Percentiles rank a stretch among this genome's conserved stretches.
Conservation (phyloP, 2,329 filamentous ascomycete species). For the Claviceps fusiformis region DNA sequence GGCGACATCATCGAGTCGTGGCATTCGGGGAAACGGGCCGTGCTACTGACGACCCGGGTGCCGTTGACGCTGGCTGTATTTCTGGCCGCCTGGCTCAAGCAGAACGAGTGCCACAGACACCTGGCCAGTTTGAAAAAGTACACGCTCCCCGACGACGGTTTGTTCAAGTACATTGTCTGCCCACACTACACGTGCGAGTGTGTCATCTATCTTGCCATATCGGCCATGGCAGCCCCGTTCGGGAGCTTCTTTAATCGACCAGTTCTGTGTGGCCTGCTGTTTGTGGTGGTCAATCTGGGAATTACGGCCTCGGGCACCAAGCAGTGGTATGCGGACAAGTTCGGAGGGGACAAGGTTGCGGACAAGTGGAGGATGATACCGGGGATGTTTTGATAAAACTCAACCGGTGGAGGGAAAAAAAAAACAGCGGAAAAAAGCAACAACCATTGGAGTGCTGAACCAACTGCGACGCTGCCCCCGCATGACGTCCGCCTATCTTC, state of each 20-base stretch:
- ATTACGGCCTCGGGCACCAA: slow-evolving; percentile 68
- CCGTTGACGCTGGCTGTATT: slow-evolving; percentile 47
- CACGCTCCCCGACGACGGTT: slow-evolving; percentile 58
- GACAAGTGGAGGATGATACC: slow-evolving; percentile 67
- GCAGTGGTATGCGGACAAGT: slow-evolving; percentile 65
- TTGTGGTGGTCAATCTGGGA: slow-evolving; percentile 68
- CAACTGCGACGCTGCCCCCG: background rate
- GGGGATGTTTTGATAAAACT: slow-evolving; percentile 36
- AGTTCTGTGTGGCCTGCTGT: slow-evolving; percentile 53
- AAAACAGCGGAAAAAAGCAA: background rate
- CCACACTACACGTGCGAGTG: slow-evolving; percentile 91
- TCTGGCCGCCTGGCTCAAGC: slow-evolving; percentile 53
- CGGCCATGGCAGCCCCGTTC: slow-evolving; percentile 57
- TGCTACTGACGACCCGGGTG: slow-evolving; percentile 13
- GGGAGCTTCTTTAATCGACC: slow-evolving; percentile 58
- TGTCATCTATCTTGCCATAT: slow-evolving; percentile 66
- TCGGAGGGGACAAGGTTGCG: slow-evolving; percentile 51
- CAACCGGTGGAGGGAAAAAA: background rate
- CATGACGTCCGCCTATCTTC: slow-evolving; percentile 11
- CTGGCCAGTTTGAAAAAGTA: slow-evolving; percentile 67
- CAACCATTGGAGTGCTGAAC: background rate
- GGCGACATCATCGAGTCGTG: slow-evolving; percentile 20
- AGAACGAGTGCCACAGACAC: slow-evolving; percentile 61
- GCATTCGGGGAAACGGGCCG: slow-evolving; percentile 10
- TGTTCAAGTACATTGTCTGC: slow-evolving; percentile 62